Evolutionary conservation across 2,329 filamentous ascomycete genomes (phyloP), one percentile per base, ranked within the genome.

Genomic region (Aspergillus sp.): DNA sequence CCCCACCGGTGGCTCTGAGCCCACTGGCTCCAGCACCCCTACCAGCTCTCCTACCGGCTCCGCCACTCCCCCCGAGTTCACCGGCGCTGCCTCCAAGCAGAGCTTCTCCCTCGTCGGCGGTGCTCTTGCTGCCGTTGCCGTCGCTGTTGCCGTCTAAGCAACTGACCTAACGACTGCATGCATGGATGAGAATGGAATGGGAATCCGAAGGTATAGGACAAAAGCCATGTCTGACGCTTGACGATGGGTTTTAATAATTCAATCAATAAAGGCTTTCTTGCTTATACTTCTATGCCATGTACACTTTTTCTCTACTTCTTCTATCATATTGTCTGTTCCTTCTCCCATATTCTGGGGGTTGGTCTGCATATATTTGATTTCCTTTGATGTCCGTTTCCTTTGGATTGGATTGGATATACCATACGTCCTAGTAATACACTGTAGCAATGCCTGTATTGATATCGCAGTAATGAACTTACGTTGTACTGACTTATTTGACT

Each of bases 91-190:
- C 47, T 52, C 11, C 47, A 54, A 49, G 41, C 51, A 59, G 39
- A 50, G 59, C 45, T 45, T 57, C 59, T 59, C 35, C 54, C 23
- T 49, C 43, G 39, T 51, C 52, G 57, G 48, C 27, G 59, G 50
- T 53, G 59, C 54, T 40, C 53, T 56, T 33, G 59, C 59, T 40
- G 59, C 54, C 39, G 59, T 58, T 19, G 59, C 57, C 23, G 37
- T 62, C 37, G 51, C 51, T 17, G 47, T 55, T 41, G 59, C 57
- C 39, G 25, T 59, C 53, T 62, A 62, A 62, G 54, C 41, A 37
- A 15, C 35, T 37, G 12, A n/a, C 27, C 27, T 31, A 31, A 31
- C 27, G 27, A 31, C 35, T 37, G 15, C 35, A 37, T 37, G 44
- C 6, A 8, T 41, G 14, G 23, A 15, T 37, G 35, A 37, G 12